Evolutionary conservation across 139 green algal genomes (phyloP).

Genomic region (Edaphochlamys debaryana): DNA sequence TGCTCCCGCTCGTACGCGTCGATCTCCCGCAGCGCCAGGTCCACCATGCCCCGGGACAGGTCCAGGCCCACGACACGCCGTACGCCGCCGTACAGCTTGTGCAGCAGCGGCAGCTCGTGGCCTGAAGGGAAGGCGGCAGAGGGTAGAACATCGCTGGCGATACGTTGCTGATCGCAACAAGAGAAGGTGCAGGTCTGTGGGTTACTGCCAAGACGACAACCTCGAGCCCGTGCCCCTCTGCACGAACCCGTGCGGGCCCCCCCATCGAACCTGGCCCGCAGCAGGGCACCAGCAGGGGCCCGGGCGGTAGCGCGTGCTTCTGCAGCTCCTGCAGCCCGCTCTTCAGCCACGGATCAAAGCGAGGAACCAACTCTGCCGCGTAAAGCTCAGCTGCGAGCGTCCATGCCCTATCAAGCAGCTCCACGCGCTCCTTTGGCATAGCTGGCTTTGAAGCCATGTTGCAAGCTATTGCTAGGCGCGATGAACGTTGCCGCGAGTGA

Average conservation of each 20-base stretch:
- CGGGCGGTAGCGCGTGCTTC: background rate
- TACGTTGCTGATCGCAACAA: background rate
- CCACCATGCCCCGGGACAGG: constrained; percentile 26
- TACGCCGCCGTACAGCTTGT: background rate
- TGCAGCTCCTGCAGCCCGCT: background rate
- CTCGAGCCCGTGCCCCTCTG: too few relatives aligned
- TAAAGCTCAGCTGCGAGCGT: constrained; percentile 7
- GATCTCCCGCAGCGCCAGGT: too few relatives aligned
- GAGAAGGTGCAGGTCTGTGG: too few relatives aligned
- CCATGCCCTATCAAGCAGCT: background rate
- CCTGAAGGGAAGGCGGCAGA: background rate
- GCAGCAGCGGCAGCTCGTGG: constrained; percentile 41
- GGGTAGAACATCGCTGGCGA: background rate
- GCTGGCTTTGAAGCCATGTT: background rate
- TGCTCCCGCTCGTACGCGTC: background rate
- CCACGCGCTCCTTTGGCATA: constrained; percentile 6
- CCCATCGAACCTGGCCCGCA: constrained; percentile 42
- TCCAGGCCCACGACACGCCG: constrained; percentile 18
- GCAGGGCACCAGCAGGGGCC: constrained; percentile 26
- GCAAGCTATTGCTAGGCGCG: background rate
- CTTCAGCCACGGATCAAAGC: constrained; percentile 35
- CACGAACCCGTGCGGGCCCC: too few relatives aligned
- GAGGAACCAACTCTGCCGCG: constrained; percentile 20
- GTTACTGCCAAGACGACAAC: too few relatives aligned
- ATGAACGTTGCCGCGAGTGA: too few relatives aligned